A percentile compares a stretch with the other conserved stretches of the same genome.
Conservation (phyloP, 2,329 filamentous ascomycete species). For the Pseudogymnoascus sp. region DNA sequence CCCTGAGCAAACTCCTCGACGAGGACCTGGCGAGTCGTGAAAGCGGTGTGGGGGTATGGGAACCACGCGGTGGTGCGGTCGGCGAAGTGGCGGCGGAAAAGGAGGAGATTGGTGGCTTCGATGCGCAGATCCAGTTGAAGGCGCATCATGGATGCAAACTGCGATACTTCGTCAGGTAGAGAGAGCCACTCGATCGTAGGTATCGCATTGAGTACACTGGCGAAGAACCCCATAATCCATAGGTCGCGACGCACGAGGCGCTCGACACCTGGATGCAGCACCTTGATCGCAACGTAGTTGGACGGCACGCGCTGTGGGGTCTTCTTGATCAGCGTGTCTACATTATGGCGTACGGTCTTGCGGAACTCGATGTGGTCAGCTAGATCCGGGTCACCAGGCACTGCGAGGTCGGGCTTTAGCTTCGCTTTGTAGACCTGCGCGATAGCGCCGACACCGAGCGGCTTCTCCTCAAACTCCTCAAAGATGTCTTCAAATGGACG, state of each 20-base stretch:
- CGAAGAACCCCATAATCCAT: slow-evolving; percentile 90
- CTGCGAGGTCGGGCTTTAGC: slow-evolving; percentile 68
- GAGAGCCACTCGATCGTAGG: slow-evolving; percentile 97
- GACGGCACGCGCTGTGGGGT: slow-evolving; percentile 80
- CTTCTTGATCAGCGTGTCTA: slow-evolving; percentile 80
- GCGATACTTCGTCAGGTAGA: slow-evolving; percentile 82
- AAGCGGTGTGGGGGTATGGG: slow-evolving; percentile 85
- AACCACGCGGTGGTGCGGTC: slow-evolving; percentile 91
- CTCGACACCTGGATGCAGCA: slow-evolving; percentile 87
- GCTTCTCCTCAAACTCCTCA: slow-evolving; percentile 84
- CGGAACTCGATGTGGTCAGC: slow-evolving; percentile 49
- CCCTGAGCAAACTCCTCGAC: slow-evolving; percentile 95
- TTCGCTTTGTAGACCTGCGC: slow-evolving; percentile 97
- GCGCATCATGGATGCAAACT: slow-evolving; percentile 98
- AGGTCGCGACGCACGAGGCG: slow-evolving; percentile 83
- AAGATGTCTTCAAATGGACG: slow-evolving; percentile 84
- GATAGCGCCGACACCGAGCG: slow-evolving; percentile 89
- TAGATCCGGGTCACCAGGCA: slow-evolving; percentile 46
- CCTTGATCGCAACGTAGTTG: slow-evolving; percentile 89
- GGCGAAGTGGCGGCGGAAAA: slow-evolving; percentile 86
- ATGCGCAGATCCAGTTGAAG: slow-evolving; percentile 94
- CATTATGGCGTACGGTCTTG: slow-evolving; percentile 66
- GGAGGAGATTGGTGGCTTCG: slow-evolving; percentile 80
- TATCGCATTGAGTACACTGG: slow-evolving; percentile 70
- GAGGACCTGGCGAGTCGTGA: slow-evolving; percentile 83